Base-by-base conservation (phyloP, 2,329 filamentous ascomycete species). In the Aureobasidium mangrovei region DNA sequence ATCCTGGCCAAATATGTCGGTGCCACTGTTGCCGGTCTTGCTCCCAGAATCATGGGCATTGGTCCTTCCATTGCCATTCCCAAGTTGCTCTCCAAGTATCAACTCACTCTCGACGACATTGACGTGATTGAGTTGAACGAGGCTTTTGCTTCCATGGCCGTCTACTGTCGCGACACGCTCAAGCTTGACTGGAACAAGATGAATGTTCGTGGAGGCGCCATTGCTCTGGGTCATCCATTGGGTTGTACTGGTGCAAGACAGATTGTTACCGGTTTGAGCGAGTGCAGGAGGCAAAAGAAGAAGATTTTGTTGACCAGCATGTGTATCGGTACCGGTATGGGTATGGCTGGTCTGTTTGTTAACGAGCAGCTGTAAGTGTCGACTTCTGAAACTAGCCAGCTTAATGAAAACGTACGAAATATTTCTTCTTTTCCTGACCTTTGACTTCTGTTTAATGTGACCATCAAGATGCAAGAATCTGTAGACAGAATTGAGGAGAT, bases 31-130 rank as follows among this genome's bases (percentile, higher is more conserved):
- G 87, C 91, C 38, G 93, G 93, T 63, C 81, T 97, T 4, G 82
- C 93, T 0, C 93, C 93, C 4, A 81, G 93, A 60, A 90, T 98
- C 74, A 98, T 98, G 93, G 93, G 91, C 60, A 95, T 97, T 61
- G 88, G 88, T 54, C 88, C 88, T 35, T 83, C 83, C 41, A 71
- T 81, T 60, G 81, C 81, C 24, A 82, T 84, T 58, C 82, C 81
- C 59, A 98, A 98, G 81, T 82, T 98, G 31, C 80, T 98, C 43
- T 72, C 73, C 66, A 85, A 93, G 74, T 83, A 85, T 78, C 83
- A 85, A 71, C 72, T 98, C 58, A 81, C 78, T 27, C 75, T 95
- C 53, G 80, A 85, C 56, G 93, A 97, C 63, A 81, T 93, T 58
- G 93, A 98, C 66, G 79, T 97, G 35, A 78, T 91, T 62, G 93